Evolutionary conservation across 2,329 filamentous ascomycete genomes (phyloP).

Genomic region (Beauveria bassiana): DNA sequence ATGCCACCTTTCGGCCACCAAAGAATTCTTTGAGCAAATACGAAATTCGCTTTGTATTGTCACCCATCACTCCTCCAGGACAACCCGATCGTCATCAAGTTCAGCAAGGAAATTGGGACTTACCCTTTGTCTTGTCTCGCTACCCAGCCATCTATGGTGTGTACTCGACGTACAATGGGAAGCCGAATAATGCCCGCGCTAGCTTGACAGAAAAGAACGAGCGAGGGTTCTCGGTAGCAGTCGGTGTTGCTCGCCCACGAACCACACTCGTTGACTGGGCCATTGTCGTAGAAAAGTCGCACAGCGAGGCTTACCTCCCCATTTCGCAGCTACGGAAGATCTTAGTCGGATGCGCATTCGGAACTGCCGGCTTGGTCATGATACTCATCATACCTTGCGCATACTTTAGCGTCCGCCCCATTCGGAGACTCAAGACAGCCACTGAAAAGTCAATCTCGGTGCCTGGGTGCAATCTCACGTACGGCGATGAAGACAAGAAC

Average conservation of each 20-base stretch:
- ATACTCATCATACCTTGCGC: slow-evolving; percentile 70
- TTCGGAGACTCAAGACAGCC: slow-evolving; percentile 65
- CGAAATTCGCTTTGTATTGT: slow-evolving; percentile 52
- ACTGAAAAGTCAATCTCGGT: slow-evolving; percentile 67
- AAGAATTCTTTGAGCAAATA: slow-evolving; percentile 32
- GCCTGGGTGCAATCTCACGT: slow-evolving; percentile 44
- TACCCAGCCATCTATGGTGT: slow-evolving; percentile 58
- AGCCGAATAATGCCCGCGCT: slow-evolving; percentile 60
- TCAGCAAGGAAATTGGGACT: slow-evolving; percentile 31
- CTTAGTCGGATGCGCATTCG: slow-evolving; percentile 77
- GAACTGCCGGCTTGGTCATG: slow-evolving; percentile 65
- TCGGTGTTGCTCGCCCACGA: slow-evolving; percentile 69
- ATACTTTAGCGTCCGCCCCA: slow-evolving; percentile 74
- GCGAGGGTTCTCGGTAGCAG: slow-evolving; percentile 58
- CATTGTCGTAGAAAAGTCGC: slow-evolving; percentile 69
- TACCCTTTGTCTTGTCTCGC: slow-evolving; percentile 48
- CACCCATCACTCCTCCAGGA: slow-evolving; percentile 36
- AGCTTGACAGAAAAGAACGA: slow-evolving; percentile 66
- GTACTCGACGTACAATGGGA: slow-evolving; percentile 42
- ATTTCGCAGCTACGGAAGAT: slow-evolving; percentile 71
- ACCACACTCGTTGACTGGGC: slow-evolving; percentile 72
- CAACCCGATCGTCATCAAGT: slow-evolving; percentile 39
- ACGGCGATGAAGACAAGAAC: slow-evolving; percentile 37
- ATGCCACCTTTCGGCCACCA: slow-evolving; percentile 34
- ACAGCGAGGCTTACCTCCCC: slow-evolving; percentile 66